Percentiles rank a stretch among this genome's conserved stretches.
Conservation (phyloP, 495 filamentous ascomycete species). For the Aspergillus conjunctus region DNA sequence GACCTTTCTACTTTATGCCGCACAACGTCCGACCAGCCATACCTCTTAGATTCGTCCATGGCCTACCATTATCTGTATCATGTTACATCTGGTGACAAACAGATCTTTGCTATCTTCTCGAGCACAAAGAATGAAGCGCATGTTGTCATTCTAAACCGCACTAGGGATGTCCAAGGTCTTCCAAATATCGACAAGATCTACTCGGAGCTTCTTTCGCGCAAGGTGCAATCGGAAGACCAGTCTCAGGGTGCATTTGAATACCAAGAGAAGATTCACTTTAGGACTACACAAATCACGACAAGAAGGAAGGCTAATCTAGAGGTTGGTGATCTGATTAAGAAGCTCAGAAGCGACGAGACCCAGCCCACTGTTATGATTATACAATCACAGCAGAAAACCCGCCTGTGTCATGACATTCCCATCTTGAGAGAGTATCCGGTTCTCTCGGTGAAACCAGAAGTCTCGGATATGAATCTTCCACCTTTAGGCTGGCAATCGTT, state of each 20-base stretch:
- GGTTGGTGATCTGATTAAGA: slow-evolving; percentile 80
- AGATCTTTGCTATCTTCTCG: slow-evolving; percentile 93
- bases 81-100: slow-evolving; percentile 82
- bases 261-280: slow-evolving; percentile 85
- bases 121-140: slow-evolving; percentile 77
- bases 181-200: slow-evolving; percentile 94
- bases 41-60: slow-evolving; percentile 68
- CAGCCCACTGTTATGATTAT: slow-evolving; percentile 81
- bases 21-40: slow-evolving; percentile 65
- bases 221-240: slow-evolving; percentile 62
- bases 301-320: slow-evolving; percentile 85
- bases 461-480: slow-evolving; percentile 81
- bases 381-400: slow-evolving; percentile 81
- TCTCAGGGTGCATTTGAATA: slow-evolving; percentile 84
- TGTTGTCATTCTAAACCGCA: slow-evolving; percentile 79
- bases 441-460: slow-evolving; percentile 76
- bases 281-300: slow-evolving; percentile 82
- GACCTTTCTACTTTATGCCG: slow-evolving; percentile 76
- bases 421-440: slow-evolving; percentile 82
- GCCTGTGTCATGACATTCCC: slow-evolving; percentile 82
- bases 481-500: slow-evolving; percentile 93
- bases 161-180: slow-evolving; percentile 74
- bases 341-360: slow-evolving; percentile 80
- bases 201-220: slow-evolving; percentile 66
- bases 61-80: slow-evolving; percentile 91